These are phyloP conservation scores for Clonostachys solani DNA, from an alignment of 2,329 filamentous ascomycete species.

Conservation along the genomic window DNA sequence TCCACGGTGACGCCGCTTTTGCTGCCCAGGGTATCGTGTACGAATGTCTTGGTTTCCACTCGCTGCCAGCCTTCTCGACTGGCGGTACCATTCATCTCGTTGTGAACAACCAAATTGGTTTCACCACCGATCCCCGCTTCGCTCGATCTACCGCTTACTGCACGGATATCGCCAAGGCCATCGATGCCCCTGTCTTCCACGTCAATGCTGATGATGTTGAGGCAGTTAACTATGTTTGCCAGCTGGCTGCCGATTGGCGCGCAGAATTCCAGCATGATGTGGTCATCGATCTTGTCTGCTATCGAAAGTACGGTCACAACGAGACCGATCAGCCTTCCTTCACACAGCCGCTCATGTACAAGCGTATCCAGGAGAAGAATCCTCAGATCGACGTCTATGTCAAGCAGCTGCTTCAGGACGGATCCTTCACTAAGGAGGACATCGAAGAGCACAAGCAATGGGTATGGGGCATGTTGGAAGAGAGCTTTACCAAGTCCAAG, in stretches of 20 bases:
- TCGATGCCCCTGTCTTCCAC: slow-evolving; percentile 97
- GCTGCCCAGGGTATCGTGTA: slow-evolving; percentile 96
- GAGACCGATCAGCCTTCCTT: slow-evolving; percentile 99
- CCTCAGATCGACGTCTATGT: slow-evolving; percentile 88
- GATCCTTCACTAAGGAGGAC: slow-evolving; percentile 94
- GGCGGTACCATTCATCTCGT: slow-evolving; percentile 95
- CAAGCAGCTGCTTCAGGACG: slow-evolving; percentile 83
- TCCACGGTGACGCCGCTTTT: slow-evolving; percentile 97
- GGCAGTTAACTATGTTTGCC: slow-evolving; percentile 96
- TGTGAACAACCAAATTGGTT: slow-evolving; percentile 99
- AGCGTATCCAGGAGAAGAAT: slow-evolving; percentile 83
- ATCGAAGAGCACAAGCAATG: slow-evolving; percentile 98
- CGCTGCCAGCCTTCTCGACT: slow-evolving; percentile 91
- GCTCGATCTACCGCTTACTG: slow-evolving; percentile 97
- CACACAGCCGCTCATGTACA: slow-evolving; percentile 99
- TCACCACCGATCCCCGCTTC: slow-evolving; percentile 97
- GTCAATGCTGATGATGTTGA: slow-evolving; percentile 98
- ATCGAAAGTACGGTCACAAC: slow-evolving; percentile 98
- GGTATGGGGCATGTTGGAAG: slow-evolving; percentile 98
- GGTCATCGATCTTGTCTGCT: slow-evolving; percentile 97
- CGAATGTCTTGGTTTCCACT: slow-evolving; percentile 96
- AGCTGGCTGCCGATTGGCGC: slow-evolving; percentile 94
- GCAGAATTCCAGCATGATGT: slow-evolving; percentile 98
- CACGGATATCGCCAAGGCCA: slow-evolving; percentile 97
- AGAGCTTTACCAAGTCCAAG: slow-evolving; percentile 95